A percentile compares a stretch with the other conserved stretches of the same genome.
Evolutionary conservation across 2,329 filamentous ascomycete genomes (phyloP).

Genomic region (Nemania bipapillata): DNA sequence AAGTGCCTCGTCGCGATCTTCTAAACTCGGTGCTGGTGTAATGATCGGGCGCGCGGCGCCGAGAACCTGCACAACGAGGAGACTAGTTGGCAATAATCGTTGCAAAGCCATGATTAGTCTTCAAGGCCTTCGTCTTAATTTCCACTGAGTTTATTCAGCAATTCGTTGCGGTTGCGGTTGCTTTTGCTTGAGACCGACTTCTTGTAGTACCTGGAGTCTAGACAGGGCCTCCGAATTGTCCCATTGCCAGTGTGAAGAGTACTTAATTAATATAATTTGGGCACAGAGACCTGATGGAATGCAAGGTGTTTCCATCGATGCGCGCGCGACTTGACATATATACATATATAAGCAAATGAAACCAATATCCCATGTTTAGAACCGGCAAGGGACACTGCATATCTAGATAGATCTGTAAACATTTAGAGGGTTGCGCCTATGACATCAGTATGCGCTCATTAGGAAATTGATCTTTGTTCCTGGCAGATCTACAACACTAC

Average conservation of each 20-base stretch:
- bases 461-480: constrained; percentile 20
- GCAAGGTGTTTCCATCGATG: not conserved
- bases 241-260: not conserved
- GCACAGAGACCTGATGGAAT: not conserved
- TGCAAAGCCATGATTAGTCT: constrained; percentile 34
- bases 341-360: constrained; percentile 14
- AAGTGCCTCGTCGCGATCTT: constrained; percentile 51
- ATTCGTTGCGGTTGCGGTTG: not conserved
- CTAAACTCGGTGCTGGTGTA: constrained; percentile 58
- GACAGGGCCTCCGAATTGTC: not conserved
- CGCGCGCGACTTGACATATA: not conserved
- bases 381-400: not conserved
- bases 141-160: not conserved
- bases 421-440: constrained; percentile 14
- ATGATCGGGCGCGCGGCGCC: constrained; percentile 57
- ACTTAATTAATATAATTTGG: too few relatives aligned
- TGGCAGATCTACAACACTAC: constrained; percentile 21
- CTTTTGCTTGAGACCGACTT: not conserved
- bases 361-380: not conserved
- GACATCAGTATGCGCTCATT: constrained; percentile 14
- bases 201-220: not conserved
- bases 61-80: constrained; percentile 39
- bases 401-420: not conserved
- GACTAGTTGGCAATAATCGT: constrained; percentile 32
- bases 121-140: not conserved